phyloP scores from a whole-genome alignment of 495 filamentous ascomycete genomes.

The Aspergillus coremiiformis region DNA sequence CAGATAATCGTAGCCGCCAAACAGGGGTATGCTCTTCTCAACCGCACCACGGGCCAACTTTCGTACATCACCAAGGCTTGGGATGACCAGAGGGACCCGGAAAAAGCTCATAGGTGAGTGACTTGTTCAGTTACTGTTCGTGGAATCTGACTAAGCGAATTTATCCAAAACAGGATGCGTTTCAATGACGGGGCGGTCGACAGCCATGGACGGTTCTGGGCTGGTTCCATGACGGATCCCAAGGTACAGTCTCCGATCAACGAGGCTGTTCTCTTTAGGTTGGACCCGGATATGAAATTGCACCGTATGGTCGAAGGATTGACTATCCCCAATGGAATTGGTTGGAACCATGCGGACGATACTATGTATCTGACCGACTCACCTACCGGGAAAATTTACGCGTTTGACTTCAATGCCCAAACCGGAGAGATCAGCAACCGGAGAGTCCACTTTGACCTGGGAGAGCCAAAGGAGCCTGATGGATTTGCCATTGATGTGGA shows the following conservation, averaged over 20 bases:
- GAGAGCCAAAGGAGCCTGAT: conserved; percentile 54
- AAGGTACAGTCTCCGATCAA: conserved; percentile 28
- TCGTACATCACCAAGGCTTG: conserved; percentile 56
- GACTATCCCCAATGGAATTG: conserved; percentile 82
- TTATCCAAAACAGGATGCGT: conserved; percentile 40
- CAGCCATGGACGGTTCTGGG: conserved; percentile 76
- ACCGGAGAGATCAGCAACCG: conserved; percentile 60
- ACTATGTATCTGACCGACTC: conserved; percentile 83
- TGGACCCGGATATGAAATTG: conserved; percentile 53
- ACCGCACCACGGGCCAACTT: conserved; percentile 56
- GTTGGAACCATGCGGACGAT: conserved; percentile 61
- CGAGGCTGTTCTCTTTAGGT: conserved; percentile 54
- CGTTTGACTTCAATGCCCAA: conserved; percentile 62
- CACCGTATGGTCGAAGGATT: conserved; percentile 54
- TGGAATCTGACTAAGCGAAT: conserved; percentile 12
- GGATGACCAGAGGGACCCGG: conserved; percentile 37
- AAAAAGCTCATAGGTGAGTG: conserved; percentile 41
- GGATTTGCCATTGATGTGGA: conserved; percentile 67
- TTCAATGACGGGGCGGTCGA: conserved; percentile 82
- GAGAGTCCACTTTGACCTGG: conserved; percentile 43
- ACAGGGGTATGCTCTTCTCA: conserved; percentile 66
- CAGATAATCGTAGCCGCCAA: conserved; percentile 75
- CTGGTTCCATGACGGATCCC: conserved; percentile 80
- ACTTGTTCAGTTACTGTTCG: neutral
- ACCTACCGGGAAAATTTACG: conserved; percentile 60